Conservation (phyloP, 345 rosid species). For the Ceriops zippeliana region DNA sequence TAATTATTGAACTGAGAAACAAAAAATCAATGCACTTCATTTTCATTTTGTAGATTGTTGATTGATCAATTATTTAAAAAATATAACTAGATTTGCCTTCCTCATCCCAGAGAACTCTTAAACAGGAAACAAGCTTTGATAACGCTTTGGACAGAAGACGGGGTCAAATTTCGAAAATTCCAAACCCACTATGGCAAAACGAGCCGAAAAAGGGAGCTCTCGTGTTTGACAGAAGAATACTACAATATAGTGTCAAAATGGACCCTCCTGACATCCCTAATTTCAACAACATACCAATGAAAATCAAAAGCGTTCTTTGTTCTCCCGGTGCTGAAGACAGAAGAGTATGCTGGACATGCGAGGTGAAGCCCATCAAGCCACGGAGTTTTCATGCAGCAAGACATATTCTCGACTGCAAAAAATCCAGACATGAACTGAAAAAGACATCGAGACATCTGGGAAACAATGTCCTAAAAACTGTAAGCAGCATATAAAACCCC, state of each 20-base stretch:
- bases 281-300: background rate
- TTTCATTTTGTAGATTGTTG: no score
- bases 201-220: background rate
- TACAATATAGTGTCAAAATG: background rate
- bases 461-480: background rate
- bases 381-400: slow-evolving; percentile 72
- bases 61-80: no score
- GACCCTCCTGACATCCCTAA: background rate
- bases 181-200: background rate
- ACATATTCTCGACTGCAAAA: slow-evolving; percentile 81
- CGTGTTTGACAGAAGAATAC: background rate
- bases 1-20: no score
- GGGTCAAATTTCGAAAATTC: no score
- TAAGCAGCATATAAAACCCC: background rate
- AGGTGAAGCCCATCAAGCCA: slow-evolving; percentile 18
- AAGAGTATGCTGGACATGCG: slow-evolving; percentile 8
- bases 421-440: background rate
- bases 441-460: background rate
- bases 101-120: no score
- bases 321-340: slow-evolving; percentile 5
- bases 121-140: no score
- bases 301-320: background rate
- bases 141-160: no score
- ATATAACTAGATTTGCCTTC: no score
- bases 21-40: no score